Evolutionary conservation across 495 filamentous ascomycete species (phyloP).

Genomic region (Aspergillus asperescens): DNA sequence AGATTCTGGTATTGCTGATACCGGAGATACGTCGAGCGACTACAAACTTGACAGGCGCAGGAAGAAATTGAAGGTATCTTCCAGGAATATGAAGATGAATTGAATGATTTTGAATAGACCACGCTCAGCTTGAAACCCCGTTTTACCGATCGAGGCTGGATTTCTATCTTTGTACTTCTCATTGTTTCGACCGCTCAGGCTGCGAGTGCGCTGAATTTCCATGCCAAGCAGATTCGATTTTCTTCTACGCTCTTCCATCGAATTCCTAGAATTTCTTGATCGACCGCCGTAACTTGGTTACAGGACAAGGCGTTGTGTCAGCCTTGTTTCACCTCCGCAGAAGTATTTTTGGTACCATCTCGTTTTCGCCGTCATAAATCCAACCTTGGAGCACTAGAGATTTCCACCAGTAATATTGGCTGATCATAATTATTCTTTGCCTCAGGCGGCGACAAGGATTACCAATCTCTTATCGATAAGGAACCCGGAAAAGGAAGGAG

Average conservation of each 20-base stretch:
- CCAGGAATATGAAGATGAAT: not conserved
- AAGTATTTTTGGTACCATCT: not conserved
- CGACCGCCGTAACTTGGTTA: not conserved
- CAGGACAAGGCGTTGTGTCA: not conserved
- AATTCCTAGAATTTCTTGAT: slow-evolving; percentile 25
- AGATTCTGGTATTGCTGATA: slow-evolving; percentile 8
- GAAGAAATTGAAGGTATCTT: slow-evolving; percentile 1
- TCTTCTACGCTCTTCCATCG: slow-evolving; percentile 36
- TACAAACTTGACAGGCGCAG: not conserved
- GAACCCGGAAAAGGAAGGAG: too few species aligned
- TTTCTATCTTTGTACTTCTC: slow-evolving; percentile 17
- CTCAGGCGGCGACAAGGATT: slow-evolving; percentile 7
- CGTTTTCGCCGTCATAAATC: not conserved
- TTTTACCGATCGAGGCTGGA: slow-evolving; percentile 6
- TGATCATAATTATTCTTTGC: not conserved
- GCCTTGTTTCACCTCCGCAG: not conserved
- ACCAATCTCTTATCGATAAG: too few species aligned
- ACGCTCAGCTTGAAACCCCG: not conserved
- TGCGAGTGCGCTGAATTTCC: slow-evolving; percentile 14
- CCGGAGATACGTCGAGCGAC: slow-evolving; percentile 17
- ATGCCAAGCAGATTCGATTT: slow-evolving; percentile 31
- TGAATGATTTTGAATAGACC: slow-evolving; percentile 7
- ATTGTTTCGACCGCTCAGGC: slow-evolving; percentile 23
- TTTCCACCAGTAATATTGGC: not conserved
- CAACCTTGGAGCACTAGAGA: not conserved